phyloP scores from a whole-genome alignment of 306 rosid genomes.

The Potentilla sterilis region DNA sequence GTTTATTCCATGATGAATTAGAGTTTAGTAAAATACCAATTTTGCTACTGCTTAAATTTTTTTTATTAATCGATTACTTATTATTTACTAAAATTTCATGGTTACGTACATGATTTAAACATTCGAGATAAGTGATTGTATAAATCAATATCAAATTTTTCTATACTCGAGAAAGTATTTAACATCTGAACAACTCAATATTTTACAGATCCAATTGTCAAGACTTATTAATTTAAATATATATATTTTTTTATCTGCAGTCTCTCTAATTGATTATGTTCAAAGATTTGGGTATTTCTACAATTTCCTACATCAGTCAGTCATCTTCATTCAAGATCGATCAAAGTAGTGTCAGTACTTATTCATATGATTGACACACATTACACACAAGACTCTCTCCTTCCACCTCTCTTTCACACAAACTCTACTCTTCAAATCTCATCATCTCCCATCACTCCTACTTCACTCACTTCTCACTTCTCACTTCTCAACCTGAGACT shows the following conservation, averaged over 20 bases:
- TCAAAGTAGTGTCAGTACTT: neutral
- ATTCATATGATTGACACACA: constrained; percentile 3
- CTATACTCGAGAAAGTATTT: no score
- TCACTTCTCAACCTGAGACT: neutral
- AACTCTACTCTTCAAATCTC: constrained; percentile 17
- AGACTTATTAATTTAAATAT: no score
- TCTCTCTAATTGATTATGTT: neutral
- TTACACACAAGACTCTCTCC: constrained; percentile 1
- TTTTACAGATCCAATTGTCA: neutral
- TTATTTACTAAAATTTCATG: no score
- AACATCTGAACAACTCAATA: no score
- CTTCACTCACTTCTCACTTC: neutral
- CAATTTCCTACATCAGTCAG: neutral
- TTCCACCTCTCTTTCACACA: neutral
- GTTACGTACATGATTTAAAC: no score
- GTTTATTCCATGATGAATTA: no score
- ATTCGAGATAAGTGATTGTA: no score
- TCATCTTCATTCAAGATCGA: neutral
- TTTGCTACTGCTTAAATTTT: no score
- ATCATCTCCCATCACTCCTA: neutral
- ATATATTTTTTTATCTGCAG: no score
- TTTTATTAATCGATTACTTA: no score
- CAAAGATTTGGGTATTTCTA: neutral
- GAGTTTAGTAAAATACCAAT: no score
- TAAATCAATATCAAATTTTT: no score